Percentiles rank a stretch among this genome's conserved stretches.
Evolutionary conservation across 1,284 basidiomycete genomes (phyloP).

Genomic region (Trametes pubescens): DNA sequence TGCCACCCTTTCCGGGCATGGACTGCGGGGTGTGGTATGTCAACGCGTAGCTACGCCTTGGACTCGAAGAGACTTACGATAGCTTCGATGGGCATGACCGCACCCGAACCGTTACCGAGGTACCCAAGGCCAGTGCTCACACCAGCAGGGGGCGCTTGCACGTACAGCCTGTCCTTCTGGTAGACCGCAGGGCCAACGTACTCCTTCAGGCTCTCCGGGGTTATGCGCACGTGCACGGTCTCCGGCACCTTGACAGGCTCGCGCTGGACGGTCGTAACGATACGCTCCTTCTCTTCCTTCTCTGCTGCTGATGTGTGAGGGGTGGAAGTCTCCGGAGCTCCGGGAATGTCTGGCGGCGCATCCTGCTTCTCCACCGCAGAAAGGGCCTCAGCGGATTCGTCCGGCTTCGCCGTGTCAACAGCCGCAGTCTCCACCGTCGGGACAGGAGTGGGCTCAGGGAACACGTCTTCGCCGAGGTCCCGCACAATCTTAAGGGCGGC

Average conservation of each 20-base stretch:
- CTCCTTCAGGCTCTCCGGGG: conserved; percentile 89
- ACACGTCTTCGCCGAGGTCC: conserved; percentile 88
- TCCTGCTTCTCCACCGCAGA: conserved; percentile 49
- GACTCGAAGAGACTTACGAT: conserved; percentile 61
- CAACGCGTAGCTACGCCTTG: neutral
- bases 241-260: conserved; percentile 86
- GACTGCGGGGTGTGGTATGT: conserved; percentile 54
- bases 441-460: conserved; percentile 67
- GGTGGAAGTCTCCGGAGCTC: conserved; percentile 39
- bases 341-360: conserved; percentile 47
- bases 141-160: conserved; percentile 83
- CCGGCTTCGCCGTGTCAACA: conserved; percentile 31
- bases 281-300: conserved; percentile 48
- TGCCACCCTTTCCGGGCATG: conserved; percentile 90
- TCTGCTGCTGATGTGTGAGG: conserved; percentile 38
- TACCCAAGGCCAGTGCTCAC: conserved; percentile 96
- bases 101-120: conserved; percentile 94
- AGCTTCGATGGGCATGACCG: conserved; percentile 97
- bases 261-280: conserved; percentile 81
- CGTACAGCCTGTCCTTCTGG: conserved; percentile 95
- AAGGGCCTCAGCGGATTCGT: conserved; percentile 44
- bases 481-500: conserved; percentile 93
- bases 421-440: conserved; percentile 35
- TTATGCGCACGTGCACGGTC: conserved; percentile 83
- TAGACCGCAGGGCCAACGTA: conserved; percentile 97